Conservation (phyloP, 2,329 filamentous ascomycete genomes). For the Ophiosphaerella korrae region DNA sequence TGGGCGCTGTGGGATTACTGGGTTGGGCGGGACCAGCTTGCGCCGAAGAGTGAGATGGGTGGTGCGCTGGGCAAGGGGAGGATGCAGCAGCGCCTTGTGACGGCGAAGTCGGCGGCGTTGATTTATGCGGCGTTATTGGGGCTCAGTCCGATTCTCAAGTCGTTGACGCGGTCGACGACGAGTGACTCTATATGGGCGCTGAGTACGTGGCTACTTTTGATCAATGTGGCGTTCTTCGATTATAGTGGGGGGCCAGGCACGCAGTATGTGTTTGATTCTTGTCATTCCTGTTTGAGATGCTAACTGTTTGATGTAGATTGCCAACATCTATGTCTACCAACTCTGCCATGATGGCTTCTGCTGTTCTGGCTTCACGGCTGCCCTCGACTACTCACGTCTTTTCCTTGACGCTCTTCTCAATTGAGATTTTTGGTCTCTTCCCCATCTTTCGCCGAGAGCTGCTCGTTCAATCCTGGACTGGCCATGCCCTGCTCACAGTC, state of each 20-base stretch:
- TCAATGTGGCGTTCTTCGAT: slow-evolving; percentile 98
- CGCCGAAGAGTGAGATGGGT: neutral
- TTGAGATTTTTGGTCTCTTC: slow-evolving; percentile 95
- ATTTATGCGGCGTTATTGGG: slow-evolving; percentile 94
- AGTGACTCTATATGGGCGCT: slow-evolving; percentile 97
- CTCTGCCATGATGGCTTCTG: slow-evolving; percentile 93
- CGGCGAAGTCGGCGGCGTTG: slow-evolving; percentile 87
- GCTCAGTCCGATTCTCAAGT: slow-evolving; percentile 93
- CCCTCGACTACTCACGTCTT: slow-evolving; percentile 94
- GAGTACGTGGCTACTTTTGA: slow-evolving; percentile 87
- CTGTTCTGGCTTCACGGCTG: slow-evolving; percentile 87
- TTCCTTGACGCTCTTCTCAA: slow-evolving; percentile 90
- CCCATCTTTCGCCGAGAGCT: slow-evolving; percentile 95
- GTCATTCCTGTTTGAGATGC: slow-evolving; percentile 4
- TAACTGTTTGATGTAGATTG: slow-evolving; percentile 56
- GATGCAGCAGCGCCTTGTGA: slow-evolving; percentile 71
- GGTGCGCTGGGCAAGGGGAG: slow-evolving; percentile 40
- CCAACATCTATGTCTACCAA: slow-evolving; percentile 86
- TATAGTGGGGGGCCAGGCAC: slow-evolving; percentile 74
- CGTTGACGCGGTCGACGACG: slow-evolving; percentile 89
- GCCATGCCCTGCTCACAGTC: slow-evolving; percentile 78
- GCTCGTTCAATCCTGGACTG: slow-evolving; percentile 77
- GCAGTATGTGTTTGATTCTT: slow-evolving; percentile 44
- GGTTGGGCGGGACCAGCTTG: slow-evolving; percentile 67
- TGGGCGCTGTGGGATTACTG: slow-evolving; percentile 94